Evolutionary conservation across 2,329 filamentous ascomycete species (phyloP), one percentile per base, ranked within the genome.

Genomic region (Neonectria sp.): DNA sequence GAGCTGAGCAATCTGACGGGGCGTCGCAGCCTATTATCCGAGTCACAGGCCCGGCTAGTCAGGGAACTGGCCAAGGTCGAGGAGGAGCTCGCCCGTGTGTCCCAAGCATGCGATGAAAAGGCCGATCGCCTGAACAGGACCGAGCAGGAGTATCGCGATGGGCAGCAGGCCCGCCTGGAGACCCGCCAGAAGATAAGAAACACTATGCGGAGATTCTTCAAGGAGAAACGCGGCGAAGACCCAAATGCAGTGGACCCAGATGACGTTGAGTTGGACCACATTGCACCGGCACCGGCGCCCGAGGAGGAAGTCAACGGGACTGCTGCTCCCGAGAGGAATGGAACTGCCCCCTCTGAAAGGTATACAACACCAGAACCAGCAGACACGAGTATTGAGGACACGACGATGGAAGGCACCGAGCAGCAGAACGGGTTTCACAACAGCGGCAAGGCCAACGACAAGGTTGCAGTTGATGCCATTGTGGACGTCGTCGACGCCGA

Each of bases 401-500:
- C 65, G 6, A 51, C 58, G 11, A 75, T 74, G 70, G 73, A 76
- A 27, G 74, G 68, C 4, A 58, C 73, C 48, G 69, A 69, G 48
- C 51, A 66, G 8, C 58, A 52, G 13, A 56, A 75, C 27, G 60
- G 53, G 27, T 40, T 68, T 15, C 63, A 63, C 9, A 12, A 33
- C 31, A 4, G 37, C n/a, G 29, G 12, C 33, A 35, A 21, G 17
- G 43, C 53, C 7, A 49, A 27, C 25, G 45, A 64, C 4, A 45
- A 35, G 15, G n/a, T 66, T 33, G 27, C 58, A 8, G 45, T 69
- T 6, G 68, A 74, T 29, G 62, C 51, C 15, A 72, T 82, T 1
- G 79, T 81, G 6, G 71, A 83, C 43, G 77, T 86, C 2, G 68
- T 79, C 24, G 80, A 82, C 63, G 73, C 78, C 0, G 77, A 81